Percentiles rank a stretch among this genome's conserved stretches.
These are phyloP conservation scores for Didymella exigua DNA, from an alignment of 2,329 filamentous ascomycete genomes.

Conservation along the genomic window DNA sequence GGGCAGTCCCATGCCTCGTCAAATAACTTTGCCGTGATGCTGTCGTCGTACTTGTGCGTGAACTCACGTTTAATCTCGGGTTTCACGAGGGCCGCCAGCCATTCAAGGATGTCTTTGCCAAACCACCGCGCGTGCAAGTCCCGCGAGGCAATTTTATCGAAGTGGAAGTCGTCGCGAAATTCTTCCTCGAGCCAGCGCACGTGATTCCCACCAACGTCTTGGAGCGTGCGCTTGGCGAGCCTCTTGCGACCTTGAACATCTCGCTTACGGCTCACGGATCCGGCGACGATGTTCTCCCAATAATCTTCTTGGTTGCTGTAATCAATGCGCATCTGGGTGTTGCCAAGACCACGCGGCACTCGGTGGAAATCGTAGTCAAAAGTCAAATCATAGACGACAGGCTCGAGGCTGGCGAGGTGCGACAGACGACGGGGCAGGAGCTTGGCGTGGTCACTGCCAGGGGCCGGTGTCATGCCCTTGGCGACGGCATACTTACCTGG, in stretches of 20 bases:
- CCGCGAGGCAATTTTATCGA: not conserved
- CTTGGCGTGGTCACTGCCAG: not conserved
- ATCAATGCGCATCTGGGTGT: not conserved
- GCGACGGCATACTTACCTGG: conserved; percentile 1
- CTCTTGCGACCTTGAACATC: not conserved
- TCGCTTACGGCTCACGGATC: not conserved
- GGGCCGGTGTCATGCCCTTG: not conserved
- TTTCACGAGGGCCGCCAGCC: conserved; percentile 7
- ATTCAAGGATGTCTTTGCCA: not conserved
- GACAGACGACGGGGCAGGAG: not conserved
- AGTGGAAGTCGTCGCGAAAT: not conserved
- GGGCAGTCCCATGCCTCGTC: conserved; percentile 8
- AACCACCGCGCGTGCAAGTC: conserved; percentile 1
- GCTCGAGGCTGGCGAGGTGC: not conserved
- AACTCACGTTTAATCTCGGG: conserved; percentile 14
- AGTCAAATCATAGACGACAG: not conserved
- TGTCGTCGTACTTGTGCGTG: conserved; percentile 12
- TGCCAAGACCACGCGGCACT: not conserved
- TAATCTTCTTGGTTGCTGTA: not conserved
- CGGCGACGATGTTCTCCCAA: not conserved
- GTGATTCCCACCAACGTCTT: not conserved
- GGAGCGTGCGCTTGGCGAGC: not conserved
- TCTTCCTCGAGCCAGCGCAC: conserved; percentile 1
- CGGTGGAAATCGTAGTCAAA: conserved; percentile 1
- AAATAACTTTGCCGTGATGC: conserved; percentile 15